Evolutionary conservation across 495 filamentous ascomycete species (phyloP).

Genomic region (Penicillium malachiteum): DNA sequence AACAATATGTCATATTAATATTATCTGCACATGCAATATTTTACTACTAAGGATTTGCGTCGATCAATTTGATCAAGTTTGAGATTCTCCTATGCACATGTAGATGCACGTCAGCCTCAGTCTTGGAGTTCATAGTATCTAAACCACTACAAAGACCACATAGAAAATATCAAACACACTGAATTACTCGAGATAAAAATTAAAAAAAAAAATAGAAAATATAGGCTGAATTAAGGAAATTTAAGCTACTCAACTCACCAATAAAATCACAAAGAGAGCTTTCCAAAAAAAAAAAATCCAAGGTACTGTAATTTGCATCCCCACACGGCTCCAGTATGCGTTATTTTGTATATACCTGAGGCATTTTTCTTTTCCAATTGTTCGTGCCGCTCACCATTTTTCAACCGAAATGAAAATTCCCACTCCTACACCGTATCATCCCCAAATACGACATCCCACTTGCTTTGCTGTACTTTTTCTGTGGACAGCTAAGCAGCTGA

Average conservation of each 20-base stretch:
- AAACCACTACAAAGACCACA: neutral
- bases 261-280: conserved; percentile 2
- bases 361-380: conserved; percentile 28
- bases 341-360: conserved; percentile 30
- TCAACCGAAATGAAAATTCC: neutral
- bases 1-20: neutral
- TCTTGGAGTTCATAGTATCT: no score
- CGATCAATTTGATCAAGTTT: no score
- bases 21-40: neutral
- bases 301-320: conserved; percentile 9
- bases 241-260: conserved; percentile 23
- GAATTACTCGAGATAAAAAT: neutral
- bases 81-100: no score
- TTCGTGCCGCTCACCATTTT: neutral
- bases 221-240: conserved; percentile 3
- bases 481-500: neutral
- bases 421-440: conserved; percentile 4
- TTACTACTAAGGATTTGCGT: no score
- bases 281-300: neutral
- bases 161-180: neutral
- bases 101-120: no score
- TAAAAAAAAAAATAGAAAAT: neutral
- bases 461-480: neutral
- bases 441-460: neutral
- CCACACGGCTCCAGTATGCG: conserved; percentile 20